Percentiles rank a stretch among this genome's conserved stretches.
These are phyloP conservation scores for Pichia occidentalis DNA, from an alignment of 805 yeast genomes.

Conservation along the genomic window DNA sequence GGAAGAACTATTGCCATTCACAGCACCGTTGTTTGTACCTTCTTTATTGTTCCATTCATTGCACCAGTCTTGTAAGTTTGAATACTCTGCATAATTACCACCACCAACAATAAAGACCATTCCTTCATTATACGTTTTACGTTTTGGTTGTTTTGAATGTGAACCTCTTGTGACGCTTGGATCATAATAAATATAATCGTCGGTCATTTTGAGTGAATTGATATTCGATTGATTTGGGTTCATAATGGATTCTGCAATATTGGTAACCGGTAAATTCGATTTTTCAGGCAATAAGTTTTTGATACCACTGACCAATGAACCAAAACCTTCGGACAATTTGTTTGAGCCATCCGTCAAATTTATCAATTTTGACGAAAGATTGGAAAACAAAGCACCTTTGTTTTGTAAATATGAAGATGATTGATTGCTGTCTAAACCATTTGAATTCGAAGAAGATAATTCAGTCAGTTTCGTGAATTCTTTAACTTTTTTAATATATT, in stretches of 20 bases:
- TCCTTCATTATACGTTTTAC: constrained; percentile 74
- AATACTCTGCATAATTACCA: constrained; percentile 91
- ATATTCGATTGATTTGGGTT: constrained; percentile 65
- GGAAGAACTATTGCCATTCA: constrained; percentile 16
- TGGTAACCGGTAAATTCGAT: constrained; percentile 82
- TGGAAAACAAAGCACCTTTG: constrained; percentile 54
- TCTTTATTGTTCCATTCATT: constrained; percentile 22
- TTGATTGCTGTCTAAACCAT: constrained; percentile 20
- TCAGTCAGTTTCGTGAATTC: constrained; percentile 55
- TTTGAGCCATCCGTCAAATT: constrained; percentile 65
- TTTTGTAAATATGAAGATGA: constrained; percentile 30
- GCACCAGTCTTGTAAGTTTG: constrained; percentile 86
- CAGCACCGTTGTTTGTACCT: constrained; percentile 12
- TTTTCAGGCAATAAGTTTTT: constrained; percentile 83
- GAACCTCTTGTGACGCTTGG: constrained; percentile 84
- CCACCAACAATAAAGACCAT: constrained; percentile 95
- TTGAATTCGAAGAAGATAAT: constrained; percentile 29
- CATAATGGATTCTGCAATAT: constrained; percentile 85
- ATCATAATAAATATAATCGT: constrained; percentile 85
- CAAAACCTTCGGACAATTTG: constrained; percentile 80
- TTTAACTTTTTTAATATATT: constrained; percentile 73
- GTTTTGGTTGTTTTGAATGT: constrained; percentile 80
- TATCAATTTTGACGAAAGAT: constrained; percentile 68
- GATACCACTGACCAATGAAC: constrained; percentile 80
- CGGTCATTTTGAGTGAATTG: constrained; percentile 66